phyloP scores from a whole-genome alignment of 2,329 filamentous ascomycete genomes.

The Pezicula carpinea region DNA sequence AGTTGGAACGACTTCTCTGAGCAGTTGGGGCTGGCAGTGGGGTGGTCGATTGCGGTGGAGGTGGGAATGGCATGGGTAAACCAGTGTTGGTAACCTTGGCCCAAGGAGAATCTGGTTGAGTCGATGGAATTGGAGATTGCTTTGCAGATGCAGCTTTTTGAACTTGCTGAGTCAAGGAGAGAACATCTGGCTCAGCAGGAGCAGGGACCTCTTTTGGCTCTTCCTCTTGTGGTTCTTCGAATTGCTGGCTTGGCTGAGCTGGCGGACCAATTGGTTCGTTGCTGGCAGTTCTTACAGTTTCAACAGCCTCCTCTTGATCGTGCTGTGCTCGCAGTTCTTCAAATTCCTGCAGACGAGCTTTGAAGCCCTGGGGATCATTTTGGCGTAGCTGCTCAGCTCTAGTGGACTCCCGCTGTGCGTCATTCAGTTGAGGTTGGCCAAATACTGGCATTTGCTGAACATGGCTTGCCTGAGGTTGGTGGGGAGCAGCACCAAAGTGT shows the following conservation, averaged over 20 bases:
- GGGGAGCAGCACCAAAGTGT: conserved; percentile 17
- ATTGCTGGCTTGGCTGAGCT: conserved; percentile 16
- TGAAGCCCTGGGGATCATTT: conserved; percentile 57
- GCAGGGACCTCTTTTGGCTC: conserved; percentile 15
- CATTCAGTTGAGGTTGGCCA: conserved; percentile 23
- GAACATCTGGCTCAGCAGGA: conserved; percentile 38
- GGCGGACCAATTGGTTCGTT: conserved; percentile 22
- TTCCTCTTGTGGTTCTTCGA: conserved; percentile 12
- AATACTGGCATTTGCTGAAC: conserved; percentile 23
- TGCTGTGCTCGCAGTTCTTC: conserved; percentile 71
- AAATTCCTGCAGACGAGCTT: conserved; percentile 72
- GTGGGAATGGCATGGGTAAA: conserved; percentile 72
- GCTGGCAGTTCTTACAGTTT: conserved; percentile 28
- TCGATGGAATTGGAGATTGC: conserved; percentile 44
- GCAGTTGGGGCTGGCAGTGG: conserved; percentile 85
- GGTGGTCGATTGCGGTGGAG: conserved; percentile 65
- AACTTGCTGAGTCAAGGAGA: conserved; percentile 79
- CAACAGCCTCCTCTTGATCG: conserved; percentile 45
- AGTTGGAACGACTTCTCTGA: conserved; percentile 76
- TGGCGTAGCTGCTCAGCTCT: conserved; percentile 58
- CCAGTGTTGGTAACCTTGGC: conserved; percentile 52
- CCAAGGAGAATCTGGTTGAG: conserved; percentile 48
- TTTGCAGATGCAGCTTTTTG: conserved; percentile 66
- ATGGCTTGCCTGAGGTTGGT: conserved; percentile 18
- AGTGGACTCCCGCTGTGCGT: conserved; percentile 45